Evolutionary conservation across 2,329 filamentous ascomycete species (phyloP).

Genomic region (Trichoderma sp.): DNA sequence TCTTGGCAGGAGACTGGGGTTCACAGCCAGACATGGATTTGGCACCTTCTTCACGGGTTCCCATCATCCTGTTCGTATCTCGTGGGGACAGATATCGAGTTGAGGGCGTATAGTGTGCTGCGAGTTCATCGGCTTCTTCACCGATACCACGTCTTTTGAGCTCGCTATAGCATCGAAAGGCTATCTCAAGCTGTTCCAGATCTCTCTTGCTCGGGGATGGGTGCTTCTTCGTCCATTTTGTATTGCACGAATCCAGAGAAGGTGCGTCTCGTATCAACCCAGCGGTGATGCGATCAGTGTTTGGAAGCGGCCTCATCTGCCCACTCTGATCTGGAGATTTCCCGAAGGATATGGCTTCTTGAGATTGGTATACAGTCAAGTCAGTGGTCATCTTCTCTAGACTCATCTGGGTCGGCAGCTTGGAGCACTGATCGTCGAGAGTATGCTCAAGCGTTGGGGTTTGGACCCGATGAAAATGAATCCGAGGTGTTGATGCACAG

Average conservation of each 20-base stretch:
- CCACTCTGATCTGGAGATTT: neutral
- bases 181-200: conserved; percentile 37
- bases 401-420: neutral
- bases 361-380: conserved; percentile 10
- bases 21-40: neutral
- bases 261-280: neutral
- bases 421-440: neutral
- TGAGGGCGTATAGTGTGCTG: conserved; percentile 21
- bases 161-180: conserved; percentile 34
- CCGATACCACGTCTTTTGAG: conserved; percentile 22
- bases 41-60: conserved; percentile 4
- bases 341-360: neutral
- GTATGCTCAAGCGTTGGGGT: conserved; percentile 10
- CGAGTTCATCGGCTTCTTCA: conserved; percentile 33
- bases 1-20: conserved; percentile 9
- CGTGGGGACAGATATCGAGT: conserved; percentile 23
- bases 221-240: conserved; percentile 38
- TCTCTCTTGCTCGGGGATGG: conserved; percentile 44
- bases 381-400: conserved; percentile 13
- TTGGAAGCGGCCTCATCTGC: neutral
- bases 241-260: neutral
- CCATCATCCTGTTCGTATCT: conserved; percentile 32
- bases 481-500: conserved; percentile 39
- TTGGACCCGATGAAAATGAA: conserved; percentile 24
- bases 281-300: neutral